Evolutionary conservation across 2,329 filamentous ascomycete genomes (phyloP).

Genomic region (Biscogniauxia mediterranea): DNA sequence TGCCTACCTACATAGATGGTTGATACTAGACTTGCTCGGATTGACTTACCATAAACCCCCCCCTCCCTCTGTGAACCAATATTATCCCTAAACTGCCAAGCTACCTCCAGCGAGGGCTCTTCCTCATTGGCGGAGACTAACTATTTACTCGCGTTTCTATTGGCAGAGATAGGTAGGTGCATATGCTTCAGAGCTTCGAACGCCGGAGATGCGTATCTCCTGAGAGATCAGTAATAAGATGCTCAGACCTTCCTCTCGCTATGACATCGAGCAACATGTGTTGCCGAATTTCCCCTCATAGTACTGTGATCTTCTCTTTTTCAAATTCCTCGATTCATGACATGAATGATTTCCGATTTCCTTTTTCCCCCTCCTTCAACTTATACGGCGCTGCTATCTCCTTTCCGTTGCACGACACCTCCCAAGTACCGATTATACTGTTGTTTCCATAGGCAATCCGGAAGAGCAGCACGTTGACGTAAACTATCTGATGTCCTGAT

Average conservation of each 20-base stretch:
- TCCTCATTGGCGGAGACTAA: constrained; percentile 18
- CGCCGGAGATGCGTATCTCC: constrained; percentile 30
- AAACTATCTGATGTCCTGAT: constrained; percentile 2
- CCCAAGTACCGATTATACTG: too few relatives aligned
- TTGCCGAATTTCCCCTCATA: constrained; percentile 4
- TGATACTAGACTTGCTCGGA: background rate
- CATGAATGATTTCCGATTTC: background rate
- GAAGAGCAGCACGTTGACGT: constrained; percentile 8
- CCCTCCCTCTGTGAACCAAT: too few relatives aligned
- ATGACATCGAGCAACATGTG: constrained; percentile 1
- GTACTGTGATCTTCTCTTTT: constrained; percentile 2
- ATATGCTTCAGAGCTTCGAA: constrained; percentile 3
- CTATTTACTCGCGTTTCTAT: constrained; percentile 14
- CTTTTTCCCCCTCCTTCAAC: background rate
- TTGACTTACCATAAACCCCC: background rate
- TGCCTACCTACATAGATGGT: too few relatives aligned
- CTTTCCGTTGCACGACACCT: background rate
- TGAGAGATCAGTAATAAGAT: constrained; percentile 10
- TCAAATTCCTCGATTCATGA: background rate
- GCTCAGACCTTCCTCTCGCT: constrained; percentile 3
- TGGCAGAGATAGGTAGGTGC: constrained; percentile 13
- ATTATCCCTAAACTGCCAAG: background rate
- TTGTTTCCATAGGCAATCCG: too few relatives aligned
- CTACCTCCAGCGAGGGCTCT: constrained; percentile 14
- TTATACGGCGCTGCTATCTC: background rate